Conservation (phyloP, 2,329 filamentous ascomycete species). For the Trichoderma sp. region DNA sequence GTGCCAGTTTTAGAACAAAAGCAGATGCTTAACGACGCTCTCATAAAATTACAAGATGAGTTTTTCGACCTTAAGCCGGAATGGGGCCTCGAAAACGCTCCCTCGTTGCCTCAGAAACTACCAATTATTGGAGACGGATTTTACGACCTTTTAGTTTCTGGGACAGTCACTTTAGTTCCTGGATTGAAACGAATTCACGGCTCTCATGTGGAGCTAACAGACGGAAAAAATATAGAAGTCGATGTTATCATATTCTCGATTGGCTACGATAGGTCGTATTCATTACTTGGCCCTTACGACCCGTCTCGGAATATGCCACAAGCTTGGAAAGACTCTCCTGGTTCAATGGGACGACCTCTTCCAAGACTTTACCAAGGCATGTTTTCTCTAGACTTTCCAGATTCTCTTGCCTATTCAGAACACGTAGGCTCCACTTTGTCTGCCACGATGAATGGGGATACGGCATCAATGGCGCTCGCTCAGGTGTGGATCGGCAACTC, state of each 20-base stretch:
- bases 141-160: constrained; percentile 40
- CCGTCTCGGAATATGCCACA: constrained; percentile 25
- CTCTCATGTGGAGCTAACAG: constrained; percentile 35
- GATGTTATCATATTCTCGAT: constrained; percentile 42
- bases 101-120: constrained; percentile 25
- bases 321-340: constrained; percentile 29
- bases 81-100: constrained; percentile 1
- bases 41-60: neutral
- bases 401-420: constrained; percentile 43
- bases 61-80: neutral
- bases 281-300: constrained; percentile 34
- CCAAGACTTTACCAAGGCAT: constrained; percentile 46
- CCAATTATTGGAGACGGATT: constrained; percentile 35
- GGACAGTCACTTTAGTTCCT: constrained; percentile 40
- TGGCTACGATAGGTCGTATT: constrained; percentile 37
- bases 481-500: constrained; percentile 32
- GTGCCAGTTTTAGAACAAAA: neutral
- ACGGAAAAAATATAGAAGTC: constrained; percentile 34
- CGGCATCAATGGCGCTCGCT: constrained; percentile 39
- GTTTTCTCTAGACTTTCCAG: constrained; percentile 44
- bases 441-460: constrained; percentile 31
- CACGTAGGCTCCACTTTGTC: constrained; percentile 21
- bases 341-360: constrained; percentile 33
- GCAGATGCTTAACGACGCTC: neutral
- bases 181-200: constrained; percentile 32